Percentiles rank a stretch among this genome's conserved stretches.
Evolutionary conservation across 108 stramenopile genomes (phyloP).

Genomic region (Nitzschia sp.): DNA sequence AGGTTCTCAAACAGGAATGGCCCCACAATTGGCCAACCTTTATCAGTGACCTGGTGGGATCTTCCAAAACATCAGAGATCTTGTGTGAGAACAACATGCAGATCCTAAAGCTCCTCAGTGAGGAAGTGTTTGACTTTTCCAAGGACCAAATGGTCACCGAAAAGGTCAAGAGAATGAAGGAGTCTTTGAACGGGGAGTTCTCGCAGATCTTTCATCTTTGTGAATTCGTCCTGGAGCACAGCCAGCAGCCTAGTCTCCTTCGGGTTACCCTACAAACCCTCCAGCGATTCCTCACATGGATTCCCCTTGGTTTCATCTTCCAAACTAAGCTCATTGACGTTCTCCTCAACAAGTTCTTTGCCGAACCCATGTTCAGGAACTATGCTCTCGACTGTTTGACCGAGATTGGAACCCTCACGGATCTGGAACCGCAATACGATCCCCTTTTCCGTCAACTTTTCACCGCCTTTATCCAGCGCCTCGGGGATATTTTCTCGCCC

Average conservation of each 20-base stretch:
- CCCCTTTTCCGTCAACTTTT: slow-evolving; percentile 85
- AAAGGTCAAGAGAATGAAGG: slow-evolving; percentile 89
- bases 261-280: slow-evolving; percentile 92
- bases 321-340: slow-evolving; percentile 90
- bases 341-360: slow-evolving; percentile 92
- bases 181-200: slow-evolving; percentile 92
- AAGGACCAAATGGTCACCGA: slow-evolving; percentile 95
- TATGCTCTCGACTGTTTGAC: slow-evolving; percentile 95
- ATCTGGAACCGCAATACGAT: slow-evolving; percentile 90
- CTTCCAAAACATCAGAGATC: slow-evolving; percentile 84
- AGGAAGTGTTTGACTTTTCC: slow-evolving; percentile 98
- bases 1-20: slow-evolving; percentile 99
- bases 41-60: slow-evolving; percentile 94
- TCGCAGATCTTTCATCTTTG: slow-evolving; percentile 94
- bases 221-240: slow-evolving; percentile 92
- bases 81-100: slow-evolving; percentile 99
- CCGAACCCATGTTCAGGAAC: slow-evolving; percentile 86
- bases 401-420: slow-evolving; percentile 91
- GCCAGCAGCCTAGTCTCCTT: slow-evolving; percentile 78
- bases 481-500: slow-evolving; percentile 79
- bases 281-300: slow-evolving; percentile 97
- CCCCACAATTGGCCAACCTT: slow-evolving; percentile 99
- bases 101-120: slow-evolving; percentile 94
- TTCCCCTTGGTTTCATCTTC: slow-evolving; percentile 97
- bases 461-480: slow-evolving; percentile 69